Percentiles rank a stretch among this genome's conserved stretches.
Conservation (phyloP, 106 monocot species). For the Xerophyta viscosa region DNA sequence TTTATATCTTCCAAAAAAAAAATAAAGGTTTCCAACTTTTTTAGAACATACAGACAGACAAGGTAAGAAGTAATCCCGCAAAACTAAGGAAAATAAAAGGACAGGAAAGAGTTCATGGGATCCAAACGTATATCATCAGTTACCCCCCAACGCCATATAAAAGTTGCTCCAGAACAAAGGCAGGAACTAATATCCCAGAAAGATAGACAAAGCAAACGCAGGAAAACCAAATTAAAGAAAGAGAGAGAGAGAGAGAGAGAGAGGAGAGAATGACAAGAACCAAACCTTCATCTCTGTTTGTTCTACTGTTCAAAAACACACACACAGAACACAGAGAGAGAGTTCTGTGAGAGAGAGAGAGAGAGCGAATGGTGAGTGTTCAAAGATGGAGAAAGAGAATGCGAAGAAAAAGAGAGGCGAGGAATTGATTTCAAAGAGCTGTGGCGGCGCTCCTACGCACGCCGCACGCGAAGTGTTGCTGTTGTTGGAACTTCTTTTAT, state of each 20-base stretch:
- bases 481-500: too few relatives aligned
- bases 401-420: neutral
- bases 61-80: too few relatives aligned
- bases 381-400: conserved; percentile 3
- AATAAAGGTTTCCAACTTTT: too few relatives aligned
- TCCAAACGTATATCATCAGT: too few relatives aligned
- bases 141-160: too few relatives aligned
- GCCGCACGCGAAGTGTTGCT: too few relatives aligned
- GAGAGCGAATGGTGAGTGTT: neutral
- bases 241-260: too few relatives aligned
- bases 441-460: neutral
- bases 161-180: too few relatives aligned
- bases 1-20: too few relatives aligned
- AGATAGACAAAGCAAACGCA: neutral
- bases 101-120: too few relatives aligned
- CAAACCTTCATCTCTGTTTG: conserved; percentile 21
- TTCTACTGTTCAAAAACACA: neutral
- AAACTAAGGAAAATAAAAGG: too few relatives aligned
- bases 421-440: neutral
- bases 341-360: neutral
- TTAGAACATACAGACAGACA: too few relatives aligned
- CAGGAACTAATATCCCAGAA: neutral
- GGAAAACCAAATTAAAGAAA: neutral
- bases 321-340: neutral
- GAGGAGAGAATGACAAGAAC: neutral